Evolutionary conservation across 495 filamentous ascomycete genomes (phyloP).

Genomic region (Lineolata rhizophorae): DNA sequence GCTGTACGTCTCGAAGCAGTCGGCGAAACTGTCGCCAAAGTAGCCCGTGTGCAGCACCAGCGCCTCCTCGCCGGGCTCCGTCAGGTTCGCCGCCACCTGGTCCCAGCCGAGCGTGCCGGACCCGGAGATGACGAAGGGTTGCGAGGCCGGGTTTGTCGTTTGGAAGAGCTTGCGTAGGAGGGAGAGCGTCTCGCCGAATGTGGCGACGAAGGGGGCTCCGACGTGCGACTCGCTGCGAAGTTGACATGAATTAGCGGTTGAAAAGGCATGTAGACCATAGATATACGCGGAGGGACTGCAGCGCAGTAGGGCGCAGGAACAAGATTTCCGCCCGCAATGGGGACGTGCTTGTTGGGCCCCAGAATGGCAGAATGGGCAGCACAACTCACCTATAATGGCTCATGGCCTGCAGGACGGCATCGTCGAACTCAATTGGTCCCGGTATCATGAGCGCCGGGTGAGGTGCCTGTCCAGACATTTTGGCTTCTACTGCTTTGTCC

Average conservation of each 20-base stretch:
- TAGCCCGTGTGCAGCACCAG: slow-evolving; percentile 90
- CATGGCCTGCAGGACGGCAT: slow-evolving; percentile 91
- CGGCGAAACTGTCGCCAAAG: slow-evolving; percentile 87
- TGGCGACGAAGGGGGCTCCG: slow-evolving; percentile 63
- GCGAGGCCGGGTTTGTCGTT: slow-evolving; percentile 54
- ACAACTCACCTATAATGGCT: slow-evolving; percentile 61
- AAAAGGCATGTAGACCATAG: too few relatives aligned
- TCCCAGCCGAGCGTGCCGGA: slow-evolving; percentile 96
- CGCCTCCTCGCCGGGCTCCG: slow-evolving; percentile 71
- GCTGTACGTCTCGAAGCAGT: slow-evolving; percentile 80
- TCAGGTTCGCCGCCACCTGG: slow-evolving; percentile 72
- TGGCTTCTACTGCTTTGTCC: slow-evolving; percentile 11
- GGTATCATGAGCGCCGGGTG: slow-evolving; percentile 82
- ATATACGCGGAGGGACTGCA: too few relatives aligned
- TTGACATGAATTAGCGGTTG: slow-evolving; percentile 1
- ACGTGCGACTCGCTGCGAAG: slow-evolving; percentile 60
- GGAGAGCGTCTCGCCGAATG: slow-evolving; percentile 71
- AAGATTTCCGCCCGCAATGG: too few relatives aligned
- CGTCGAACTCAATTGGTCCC: slow-evolving; percentile 95
- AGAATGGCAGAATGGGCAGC: too few relatives aligned
- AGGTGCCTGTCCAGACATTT: slow-evolving; percentile 58
- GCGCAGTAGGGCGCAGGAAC: too few relatives aligned
- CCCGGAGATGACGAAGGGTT: slow-evolving; percentile 83
- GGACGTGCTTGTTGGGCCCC: too few relatives aligned
- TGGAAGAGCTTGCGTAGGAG: slow-evolving; percentile 88